Conservation (phyloP, 192 early-diverging fungal species). For the Dissophora ornata region DNA sequence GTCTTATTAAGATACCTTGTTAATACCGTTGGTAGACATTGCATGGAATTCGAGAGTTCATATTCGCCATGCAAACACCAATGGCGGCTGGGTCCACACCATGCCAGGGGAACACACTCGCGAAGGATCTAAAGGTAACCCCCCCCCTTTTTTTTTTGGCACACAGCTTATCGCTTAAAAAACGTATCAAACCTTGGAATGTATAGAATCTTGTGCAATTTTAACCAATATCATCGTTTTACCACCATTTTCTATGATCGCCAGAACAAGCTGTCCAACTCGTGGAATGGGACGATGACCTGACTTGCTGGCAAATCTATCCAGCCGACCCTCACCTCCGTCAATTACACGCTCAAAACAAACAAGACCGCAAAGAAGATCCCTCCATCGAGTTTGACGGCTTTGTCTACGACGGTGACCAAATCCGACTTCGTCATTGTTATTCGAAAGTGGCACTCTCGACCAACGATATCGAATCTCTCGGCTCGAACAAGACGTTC, state of each 20-base stretch:
- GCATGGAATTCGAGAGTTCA: constrained; percentile 71
- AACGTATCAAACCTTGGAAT: no score
- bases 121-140: constrained; percentile 73
- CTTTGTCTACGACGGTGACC: constrained; percentile 38
- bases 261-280: constrained; percentile 43
- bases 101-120: constrained; percentile 69
- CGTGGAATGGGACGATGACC: constrained; percentile 50
- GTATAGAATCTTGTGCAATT: no score
- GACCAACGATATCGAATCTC: constrained; percentile 30
- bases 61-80: constrained; percentile 76
- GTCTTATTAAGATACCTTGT: no score
- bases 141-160: no score
- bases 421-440: constrained; percentile 37
- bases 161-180: no score
- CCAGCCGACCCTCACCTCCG: constrained; percentile 30
- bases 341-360: constrained; percentile 14
- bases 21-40: constrained; percentile 63
- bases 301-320: constrained; percentile 49
- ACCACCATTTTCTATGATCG: neutral
- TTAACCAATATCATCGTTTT: no score
- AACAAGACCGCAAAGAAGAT: constrained; percentile 12
- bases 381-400: constrained; percentile 32
- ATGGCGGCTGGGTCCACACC: constrained; percentile 83
- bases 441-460: constrained; percentile 42
- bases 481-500: constrained; percentile 45